A percentile compares a stretch with the other conserved stretches of the same genome.
phyloP scores from a whole-genome alignment of 768 basidiomycete species.

The Astraeus odoratus region DNA sequence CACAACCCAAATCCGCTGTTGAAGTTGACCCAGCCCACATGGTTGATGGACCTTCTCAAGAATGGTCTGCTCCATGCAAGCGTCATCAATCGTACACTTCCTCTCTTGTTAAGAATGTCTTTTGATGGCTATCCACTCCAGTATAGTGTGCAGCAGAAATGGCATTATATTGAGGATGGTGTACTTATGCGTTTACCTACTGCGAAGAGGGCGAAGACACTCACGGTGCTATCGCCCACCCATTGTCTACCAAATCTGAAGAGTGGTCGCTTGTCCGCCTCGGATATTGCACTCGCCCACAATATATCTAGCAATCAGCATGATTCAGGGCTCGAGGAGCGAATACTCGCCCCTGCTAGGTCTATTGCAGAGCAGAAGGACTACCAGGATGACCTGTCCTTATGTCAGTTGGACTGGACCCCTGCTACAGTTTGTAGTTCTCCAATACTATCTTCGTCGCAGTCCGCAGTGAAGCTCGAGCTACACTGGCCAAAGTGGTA shows the following conservation, averaged over 20 bases:
- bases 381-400: conserved; percentile 43
- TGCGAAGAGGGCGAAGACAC: conserved; percentile 35
- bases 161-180: conserved; percentile 49
- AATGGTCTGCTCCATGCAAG: conserved; percentile 35
- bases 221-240: conserved; percentile 37
- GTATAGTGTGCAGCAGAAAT: conserved; percentile 49
- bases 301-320: conserved; percentile 40
- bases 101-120: conserved; percentile 56
- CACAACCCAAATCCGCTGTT: background rate
- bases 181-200: conserved; percentile 36
- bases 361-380: conserved; percentile 20
- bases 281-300: conserved; percentile 37
- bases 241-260: conserved; percentile 44
- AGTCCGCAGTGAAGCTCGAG: no score
- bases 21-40: conserved; percentile 36
- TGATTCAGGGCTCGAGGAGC: conserved; percentile 24
- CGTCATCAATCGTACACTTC: conserved; percentile 46
- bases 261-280: conserved; percentile 34
- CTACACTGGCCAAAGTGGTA: conserved; percentile 96
- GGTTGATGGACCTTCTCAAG: conserved; percentile 48
- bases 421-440: conserved; percentile 12
- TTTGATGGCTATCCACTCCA: conserved; percentile 57
- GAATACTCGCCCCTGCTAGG: conserved; percentile 38
- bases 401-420: conserved; percentile 63
- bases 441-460: no score